Conservation (phyloP, 371 early-diverging fungal species). For the Rhizopus microsporus region DNA sequence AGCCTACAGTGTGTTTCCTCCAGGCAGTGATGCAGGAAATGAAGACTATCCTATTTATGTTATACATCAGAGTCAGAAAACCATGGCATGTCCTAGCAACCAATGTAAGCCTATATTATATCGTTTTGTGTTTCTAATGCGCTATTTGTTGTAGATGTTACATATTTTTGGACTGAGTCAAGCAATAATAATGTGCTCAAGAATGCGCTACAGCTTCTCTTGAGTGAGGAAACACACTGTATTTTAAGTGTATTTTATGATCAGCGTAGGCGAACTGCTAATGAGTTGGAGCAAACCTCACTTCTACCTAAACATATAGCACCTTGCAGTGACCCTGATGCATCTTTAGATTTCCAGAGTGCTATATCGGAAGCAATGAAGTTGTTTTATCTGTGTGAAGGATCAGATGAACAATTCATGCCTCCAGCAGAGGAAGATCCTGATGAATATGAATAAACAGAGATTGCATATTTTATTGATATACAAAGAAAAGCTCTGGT, state of each 20-base stretch:
- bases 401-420: slow-evolving; percentile 53
- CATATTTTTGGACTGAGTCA: slow-evolving; percentile 35
- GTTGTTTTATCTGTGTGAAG: slow-evolving; percentile 51
- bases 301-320: slow-evolving; percentile 49
- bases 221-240: slow-evolving; percentile 15
- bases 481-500: neutral
- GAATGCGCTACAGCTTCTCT: slow-evolving; percentile 27
- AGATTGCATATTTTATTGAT: neutral
- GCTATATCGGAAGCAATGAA: slow-evolving; percentile 50
- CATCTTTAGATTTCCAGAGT: slow-evolving; percentile 50
- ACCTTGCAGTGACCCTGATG: slow-evolving; percentile 45
- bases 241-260: slow-evolving; percentile 50
- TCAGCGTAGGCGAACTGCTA: slow-evolving; percentile 40
- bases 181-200: slow-evolving; percentile 30
- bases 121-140: neutral
- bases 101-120: slow-evolving; percentile 49
- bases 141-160: slow-evolving; percentile 17
- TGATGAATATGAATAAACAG: slow-evolving; percentile 26
- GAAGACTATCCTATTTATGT: slow-evolving; percentile 49
- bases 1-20: slow-evolving; percentile 63
- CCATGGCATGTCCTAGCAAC: slow-evolving; percentile 62
- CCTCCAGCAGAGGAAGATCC: slow-evolving; percentile 53
- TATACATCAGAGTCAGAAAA: slow-evolving; percentile 61
- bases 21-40: slow-evolving; percentile 40
- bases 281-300: slow-evolving; percentile 17